phyloP scores from a whole-genome alignment of 768 basidiomycete genomes.

The Nevesoporus exiguus region DNA sequence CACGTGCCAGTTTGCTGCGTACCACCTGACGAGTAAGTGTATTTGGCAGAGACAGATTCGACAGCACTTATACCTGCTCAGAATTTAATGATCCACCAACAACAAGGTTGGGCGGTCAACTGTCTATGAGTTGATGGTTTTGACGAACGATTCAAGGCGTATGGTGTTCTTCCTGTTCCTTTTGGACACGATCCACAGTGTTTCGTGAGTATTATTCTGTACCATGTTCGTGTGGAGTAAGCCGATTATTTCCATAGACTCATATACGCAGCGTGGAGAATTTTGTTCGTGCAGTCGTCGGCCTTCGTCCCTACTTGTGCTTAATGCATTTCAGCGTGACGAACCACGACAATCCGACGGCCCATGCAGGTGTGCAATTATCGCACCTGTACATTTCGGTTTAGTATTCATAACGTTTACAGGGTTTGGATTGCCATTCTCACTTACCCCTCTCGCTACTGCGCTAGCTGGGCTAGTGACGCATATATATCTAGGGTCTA shows the following conservation, averaged over 20 bases:
- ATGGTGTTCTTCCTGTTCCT: constrained; percentile 18
- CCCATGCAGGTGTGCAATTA: background rate
- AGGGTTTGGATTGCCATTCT: no score
- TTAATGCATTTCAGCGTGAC: constrained; percentile 7
- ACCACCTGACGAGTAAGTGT: no score
- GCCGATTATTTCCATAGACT: background rate
- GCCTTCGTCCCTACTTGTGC: no score
- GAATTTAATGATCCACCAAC: constrained; percentile 13
- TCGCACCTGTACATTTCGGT: no score
- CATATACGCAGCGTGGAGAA: constrained; percentile 20
- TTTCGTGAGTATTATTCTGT: constrained; percentile 6
- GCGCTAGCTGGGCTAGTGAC: no score
- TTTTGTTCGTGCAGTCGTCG: constrained; percentile 2
- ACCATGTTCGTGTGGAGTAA: background rate
- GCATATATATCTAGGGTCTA: no score
- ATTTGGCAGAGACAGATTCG: no score
- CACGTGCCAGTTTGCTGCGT: constrained; percentile 2
- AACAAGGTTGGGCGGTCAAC: constrained; percentile 1
- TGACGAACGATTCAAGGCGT: background rate
- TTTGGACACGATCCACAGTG: constrained; percentile 20
- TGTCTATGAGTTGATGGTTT: no score
- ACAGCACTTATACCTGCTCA: no score
- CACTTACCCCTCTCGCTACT: no score
- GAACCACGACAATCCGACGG: constrained; percentile 15
- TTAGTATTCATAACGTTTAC: no score